phyloP scores from a whole-genome alignment of 805 yeast species.

The Yarrowia hollandica region DNA sequence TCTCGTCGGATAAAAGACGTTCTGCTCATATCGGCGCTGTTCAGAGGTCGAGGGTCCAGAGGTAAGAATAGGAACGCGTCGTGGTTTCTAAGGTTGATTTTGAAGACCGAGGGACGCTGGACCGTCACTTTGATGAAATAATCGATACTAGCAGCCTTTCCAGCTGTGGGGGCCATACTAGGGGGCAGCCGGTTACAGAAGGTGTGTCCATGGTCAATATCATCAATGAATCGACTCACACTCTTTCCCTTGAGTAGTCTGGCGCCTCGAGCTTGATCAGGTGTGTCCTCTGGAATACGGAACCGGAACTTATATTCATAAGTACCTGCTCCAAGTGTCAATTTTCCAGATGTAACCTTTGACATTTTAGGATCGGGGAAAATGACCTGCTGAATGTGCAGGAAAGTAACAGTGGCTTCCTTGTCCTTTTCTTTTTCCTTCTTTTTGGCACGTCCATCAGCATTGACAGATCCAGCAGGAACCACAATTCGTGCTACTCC shows the following conservation, averaged over 20 bases:
- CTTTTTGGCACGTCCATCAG: conserved; percentile 34
- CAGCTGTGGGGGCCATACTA: conserved; percentile 38
- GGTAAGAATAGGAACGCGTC: conserved; percentile 60
- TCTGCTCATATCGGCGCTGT: conserved; percentile 35
- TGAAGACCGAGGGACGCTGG: conserved; percentile 52
- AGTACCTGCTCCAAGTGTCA: conserved; percentile 42
- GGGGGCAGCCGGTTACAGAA: conserved; percentile 38
- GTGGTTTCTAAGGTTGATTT: conserved; percentile 48
- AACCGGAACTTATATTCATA: conserved; percentile 43
- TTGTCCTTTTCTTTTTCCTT: conserved; percentile 34
- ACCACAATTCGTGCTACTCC: conserved; percentile 38
- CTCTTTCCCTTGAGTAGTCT: conserved; percentile 18
- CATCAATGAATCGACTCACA: conserved; percentile 23
- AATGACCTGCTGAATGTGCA: conserved; percentile 38
- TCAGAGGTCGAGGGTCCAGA: conserved; percentile 36
- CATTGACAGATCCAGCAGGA: conserved; percentile 33
- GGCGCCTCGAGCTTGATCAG: conserved; percentile 21
- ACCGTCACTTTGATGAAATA: conserved; percentile 65
- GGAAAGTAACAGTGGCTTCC: conserved; percentile 34
- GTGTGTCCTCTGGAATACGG: conserved; percentile 39
- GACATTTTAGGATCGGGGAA: conserved; percentile 43
- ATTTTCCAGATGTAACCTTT: conserved; percentile 33
- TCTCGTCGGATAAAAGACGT: conserved; percentile 47
- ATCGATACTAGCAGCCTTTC: conserved; percentile 40
- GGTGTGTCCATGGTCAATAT: conserved; percentile 14